phyloP scores from a whole-genome alignment of 306 rosid species.

The Elaeagnus macrophylla region DNA sequence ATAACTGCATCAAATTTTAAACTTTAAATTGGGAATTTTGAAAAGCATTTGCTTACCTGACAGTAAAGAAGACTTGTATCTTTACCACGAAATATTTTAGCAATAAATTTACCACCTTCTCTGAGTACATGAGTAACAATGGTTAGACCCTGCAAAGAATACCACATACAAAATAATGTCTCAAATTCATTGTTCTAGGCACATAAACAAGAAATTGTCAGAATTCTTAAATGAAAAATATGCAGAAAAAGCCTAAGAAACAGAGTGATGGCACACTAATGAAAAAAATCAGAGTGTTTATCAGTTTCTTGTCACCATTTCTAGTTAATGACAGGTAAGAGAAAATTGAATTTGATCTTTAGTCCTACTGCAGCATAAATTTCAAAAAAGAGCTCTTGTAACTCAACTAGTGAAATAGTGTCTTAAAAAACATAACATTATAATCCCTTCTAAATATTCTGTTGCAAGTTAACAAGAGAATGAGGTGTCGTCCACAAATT shows the following conservation, averaged over 20 bases:
- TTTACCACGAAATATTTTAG: slow-evolving; percentile 93
- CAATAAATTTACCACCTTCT: slow-evolving; percentile 93
- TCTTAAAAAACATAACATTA: no score
- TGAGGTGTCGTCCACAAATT: neutral
- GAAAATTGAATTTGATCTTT: neutral
- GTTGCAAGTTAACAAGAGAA: no score
- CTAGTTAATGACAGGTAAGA: neutral
- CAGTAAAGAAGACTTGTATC: slow-evolving; percentile 90
- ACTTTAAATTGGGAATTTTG: slow-evolving; percentile 7
- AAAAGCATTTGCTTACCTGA: slow-evolving; percentile 53
- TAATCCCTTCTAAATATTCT: no score
- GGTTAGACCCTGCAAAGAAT: slow-evolving; percentile 74
- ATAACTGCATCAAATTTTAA: slow-evolving; percentile 1
- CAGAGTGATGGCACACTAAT: neutral
- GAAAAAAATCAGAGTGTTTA: neutral
- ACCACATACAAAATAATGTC: neutral
- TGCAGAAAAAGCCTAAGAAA: neutral
- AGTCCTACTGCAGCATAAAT: neutral
- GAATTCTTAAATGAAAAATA: no score
- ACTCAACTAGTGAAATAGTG: neutral
- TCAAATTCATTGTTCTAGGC: neutral
- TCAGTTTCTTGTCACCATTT: neutral
- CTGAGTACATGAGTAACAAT: slow-evolving; percentile 83
- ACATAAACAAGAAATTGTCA: no score
- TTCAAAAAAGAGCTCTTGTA: neutral